Conservation (phyloP, 148 eudicot genomes). For the Vaccinium darrowii region DNA sequence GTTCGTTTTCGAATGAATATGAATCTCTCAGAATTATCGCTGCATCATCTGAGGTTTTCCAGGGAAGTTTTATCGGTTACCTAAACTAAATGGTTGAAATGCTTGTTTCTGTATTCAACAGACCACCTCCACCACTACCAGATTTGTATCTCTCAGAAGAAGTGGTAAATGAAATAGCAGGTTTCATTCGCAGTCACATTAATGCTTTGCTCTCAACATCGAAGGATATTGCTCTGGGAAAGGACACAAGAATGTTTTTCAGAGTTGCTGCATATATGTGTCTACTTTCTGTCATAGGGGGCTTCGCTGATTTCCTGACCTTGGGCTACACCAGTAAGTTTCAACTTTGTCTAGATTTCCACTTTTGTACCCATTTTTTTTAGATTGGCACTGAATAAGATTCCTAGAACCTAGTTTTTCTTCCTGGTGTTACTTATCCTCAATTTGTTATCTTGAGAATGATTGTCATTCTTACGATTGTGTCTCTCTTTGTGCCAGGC, state of each 20-base stretch:
- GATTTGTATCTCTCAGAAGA: conserved; percentile 70
- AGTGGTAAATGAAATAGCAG: conserved; percentile 40
- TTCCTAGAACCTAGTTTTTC: not conserved
- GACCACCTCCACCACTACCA: conserved; percentile 90
- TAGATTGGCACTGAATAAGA: not conserved
- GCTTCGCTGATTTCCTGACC: conserved; percentile 66
- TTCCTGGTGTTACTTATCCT: not conserved
- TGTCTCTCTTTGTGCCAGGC: conserved; percentile 43
- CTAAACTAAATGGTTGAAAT: not conserved
- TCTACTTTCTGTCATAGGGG: conserved; percentile 52
- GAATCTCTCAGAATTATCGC: not conserved
- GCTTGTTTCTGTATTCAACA: conserved; percentile 32
- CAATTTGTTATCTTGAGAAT: not conserved
- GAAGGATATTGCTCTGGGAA: conserved; percentile 70
- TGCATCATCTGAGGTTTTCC: conserved; percentile 4
- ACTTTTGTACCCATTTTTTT: not conserved
- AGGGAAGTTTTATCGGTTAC: not conserved
- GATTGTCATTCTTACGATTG: not conserved
- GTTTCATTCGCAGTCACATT: conserved; percentile 34
- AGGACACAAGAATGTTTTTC: conserved; percentile 57
- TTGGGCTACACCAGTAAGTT: conserved; percentile 68
- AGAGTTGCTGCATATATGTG: conserved; percentile 50
- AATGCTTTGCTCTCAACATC: conserved; percentile 47
- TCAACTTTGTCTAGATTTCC: not conserved
- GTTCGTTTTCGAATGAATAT: not conserved